Conservation (phyloP, 805 yeast species). For the Millerago galiae region DNA sequence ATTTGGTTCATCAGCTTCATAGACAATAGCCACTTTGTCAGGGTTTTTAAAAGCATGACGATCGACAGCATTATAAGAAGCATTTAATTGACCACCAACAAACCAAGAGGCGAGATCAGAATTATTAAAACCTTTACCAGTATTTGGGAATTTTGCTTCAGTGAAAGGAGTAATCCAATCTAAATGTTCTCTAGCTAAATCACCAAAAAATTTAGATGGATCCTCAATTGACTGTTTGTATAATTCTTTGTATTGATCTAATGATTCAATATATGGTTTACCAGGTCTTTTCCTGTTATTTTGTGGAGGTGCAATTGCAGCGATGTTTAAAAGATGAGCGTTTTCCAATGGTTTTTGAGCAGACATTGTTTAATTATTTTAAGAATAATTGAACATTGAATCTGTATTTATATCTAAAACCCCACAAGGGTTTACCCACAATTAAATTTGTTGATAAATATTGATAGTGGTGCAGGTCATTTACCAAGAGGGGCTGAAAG, state of each 20-base stretch:
- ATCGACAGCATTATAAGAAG: constrained; percentile 76
- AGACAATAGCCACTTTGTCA: constrained; percentile 64
- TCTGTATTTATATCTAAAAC: background rate
- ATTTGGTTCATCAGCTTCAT: constrained; percentile 76
- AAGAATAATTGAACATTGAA: background rate
- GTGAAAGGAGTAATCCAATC: constrained; percentile 79
- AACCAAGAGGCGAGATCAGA: constrained; percentile 66
- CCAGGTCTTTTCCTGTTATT: constrained; percentile 22
- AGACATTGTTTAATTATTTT: constrained; percentile 12
- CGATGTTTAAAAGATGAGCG: constrained; percentile 25
- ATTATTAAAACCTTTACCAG: constrained; percentile 38
- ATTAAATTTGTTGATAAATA: background rate
- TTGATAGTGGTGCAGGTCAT: background rate
- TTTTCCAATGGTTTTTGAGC: constrained; percentile 22
- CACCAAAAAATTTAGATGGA: constrained; percentile 80
- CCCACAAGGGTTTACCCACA: background rate
- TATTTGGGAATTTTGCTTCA: constrained; percentile 46
- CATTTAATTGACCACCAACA: constrained; percentile 72
- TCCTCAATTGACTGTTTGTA: constrained; percentile 74
- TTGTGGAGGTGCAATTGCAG: constrained; percentile 20
- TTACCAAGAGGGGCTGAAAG: background rate
- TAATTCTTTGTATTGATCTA: constrained; percentile 66
- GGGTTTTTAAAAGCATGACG: constrained; percentile 72
- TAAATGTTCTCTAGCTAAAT: constrained; percentile 64
- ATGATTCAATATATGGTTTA: constrained; percentile 15